These are phyloP conservation scores for Kitagawia praeruptora DNA, from an alignment of 129 eudicot genomes.

Conservation along the genomic window DNA sequence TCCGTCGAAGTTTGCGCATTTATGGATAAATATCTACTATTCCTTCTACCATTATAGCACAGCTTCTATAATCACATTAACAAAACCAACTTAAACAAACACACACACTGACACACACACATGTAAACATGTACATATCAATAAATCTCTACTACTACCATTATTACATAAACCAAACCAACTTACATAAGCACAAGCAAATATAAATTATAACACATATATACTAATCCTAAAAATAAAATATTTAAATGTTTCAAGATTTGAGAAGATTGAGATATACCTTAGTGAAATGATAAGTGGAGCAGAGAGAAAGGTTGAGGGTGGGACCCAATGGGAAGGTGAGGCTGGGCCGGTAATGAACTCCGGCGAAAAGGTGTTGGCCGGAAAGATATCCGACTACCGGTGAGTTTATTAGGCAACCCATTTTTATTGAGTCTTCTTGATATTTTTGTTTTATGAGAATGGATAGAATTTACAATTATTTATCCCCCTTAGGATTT, in stretches of 20 bases:
- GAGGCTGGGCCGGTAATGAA: constrained; percentile 26
- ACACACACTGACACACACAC: neutral
- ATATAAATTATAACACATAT: neutral
- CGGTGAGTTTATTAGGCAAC: neutral
- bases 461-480: neutral
- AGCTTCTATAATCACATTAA: constrained; percentile 15
- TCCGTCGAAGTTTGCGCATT: constrained; percentile 32
- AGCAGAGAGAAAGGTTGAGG: constrained; percentile 5
- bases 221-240: neutral
- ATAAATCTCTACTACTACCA: constrained; percentile 15
- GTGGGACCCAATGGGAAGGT: constrained; percentile 34
- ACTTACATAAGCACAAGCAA: neutral
- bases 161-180: neutral
- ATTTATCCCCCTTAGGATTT: no score
- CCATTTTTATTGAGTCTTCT: neutral
- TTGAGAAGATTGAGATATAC: neutral
- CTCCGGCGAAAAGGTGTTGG: constrained; percentile 8
- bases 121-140: neutral
- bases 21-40: constrained; percentile 8
- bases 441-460: neutral
- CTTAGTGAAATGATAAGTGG: neutral
- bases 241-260: neutral
- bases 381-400: neutral
- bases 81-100: neutral
- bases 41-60: constrained; percentile 13